Evolutionary conservation across 768 basidiomycete species (phyloP).

Genomic region (Hemileccinum rubropunctum): DNA sequence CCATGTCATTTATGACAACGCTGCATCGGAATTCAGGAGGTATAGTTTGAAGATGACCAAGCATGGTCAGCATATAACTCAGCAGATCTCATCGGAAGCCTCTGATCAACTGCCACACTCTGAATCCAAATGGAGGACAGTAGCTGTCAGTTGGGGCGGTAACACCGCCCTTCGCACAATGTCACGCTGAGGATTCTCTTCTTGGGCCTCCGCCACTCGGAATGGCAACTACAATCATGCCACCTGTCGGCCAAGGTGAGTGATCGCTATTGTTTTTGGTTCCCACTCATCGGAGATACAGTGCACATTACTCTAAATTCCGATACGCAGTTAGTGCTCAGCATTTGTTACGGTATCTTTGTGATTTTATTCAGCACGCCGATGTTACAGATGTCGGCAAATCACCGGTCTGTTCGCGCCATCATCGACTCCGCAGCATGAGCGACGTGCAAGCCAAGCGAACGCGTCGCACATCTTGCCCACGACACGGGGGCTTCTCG

Average conservation of each 20-base stretch:
- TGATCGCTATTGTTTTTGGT: slow-evolving; percentile 14
- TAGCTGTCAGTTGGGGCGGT: neutral
- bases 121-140: slow-evolving; percentile 2
- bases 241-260: slow-evolving; percentile 20
- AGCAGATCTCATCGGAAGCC: neutral
- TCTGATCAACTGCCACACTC: neutral
- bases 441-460: neutral
- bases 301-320: neutral
- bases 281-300: slow-evolving; percentile 11
- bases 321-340: slow-evolving; percentile 7
- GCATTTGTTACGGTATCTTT: neutral
- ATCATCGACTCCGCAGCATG: neutral
- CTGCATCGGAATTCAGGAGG: neutral
- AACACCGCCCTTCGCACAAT: slow-evolving; percentile 6
- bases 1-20: neutral
- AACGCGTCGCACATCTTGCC: neutral
- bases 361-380: slow-evolving; percentile 11
- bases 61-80: neutral
- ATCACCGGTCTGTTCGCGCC: neutral
- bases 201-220: slow-evolving; percentile 2
- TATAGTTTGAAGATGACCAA: neutral
- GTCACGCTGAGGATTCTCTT: neutral
- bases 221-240: slow-evolving; percentile 11
- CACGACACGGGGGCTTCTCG: slow-evolving; percentile 20
- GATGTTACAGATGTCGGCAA: neutral